Conservation (phyloP, 1,284 basidiomycete species). For the Heterobasidion occidentale region DNA sequence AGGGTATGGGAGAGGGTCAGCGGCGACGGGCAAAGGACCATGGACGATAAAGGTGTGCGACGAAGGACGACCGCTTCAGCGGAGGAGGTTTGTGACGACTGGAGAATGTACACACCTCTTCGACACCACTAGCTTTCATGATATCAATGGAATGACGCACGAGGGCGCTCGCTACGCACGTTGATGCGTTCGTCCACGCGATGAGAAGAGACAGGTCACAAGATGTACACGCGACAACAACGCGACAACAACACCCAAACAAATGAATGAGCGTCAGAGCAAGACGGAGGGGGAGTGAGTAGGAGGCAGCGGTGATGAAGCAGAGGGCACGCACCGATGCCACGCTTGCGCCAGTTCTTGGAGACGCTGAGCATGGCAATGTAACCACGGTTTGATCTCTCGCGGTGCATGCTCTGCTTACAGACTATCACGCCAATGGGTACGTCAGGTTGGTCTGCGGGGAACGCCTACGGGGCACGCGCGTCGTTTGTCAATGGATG, state of each 20-base stretch:
- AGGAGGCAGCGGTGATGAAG: not conserved
- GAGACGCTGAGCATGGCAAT: conserved; percentile 96
- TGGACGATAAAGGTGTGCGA: not conserved
- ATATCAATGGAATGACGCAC: conserved; percentile 72
- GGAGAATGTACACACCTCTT: conserved; percentile 53
- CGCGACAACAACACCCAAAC: conserved; percentile 1
- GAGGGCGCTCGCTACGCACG: conserved; percentile 60
- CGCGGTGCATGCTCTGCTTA: conserved; percentile 86
- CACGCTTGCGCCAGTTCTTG: conserved; percentile 74
- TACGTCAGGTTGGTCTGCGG: conserved; percentile 37
- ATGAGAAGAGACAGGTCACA: not conserved
- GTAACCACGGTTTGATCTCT: conserved; percentile 81
- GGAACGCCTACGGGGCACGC: conserved; percentile 38
- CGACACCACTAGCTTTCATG: conserved; percentile 76
- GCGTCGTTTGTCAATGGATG: conserved; percentile 4
- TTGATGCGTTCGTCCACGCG: not conserved
- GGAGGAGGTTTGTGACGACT: too few species aligned
- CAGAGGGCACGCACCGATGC: conserved; percentile 67
- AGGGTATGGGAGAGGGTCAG: too few species aligned
- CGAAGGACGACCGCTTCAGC: not conserved
- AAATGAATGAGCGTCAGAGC: conserved; percentile 1
- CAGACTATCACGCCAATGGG: conserved; percentile 92
- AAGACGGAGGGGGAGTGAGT: not conserved
- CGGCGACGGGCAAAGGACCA: not conserved
- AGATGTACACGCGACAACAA: not conserved